Conservation (phyloP, 352 stramenopile genomes). For the Phytophthora europaea region DNA sequence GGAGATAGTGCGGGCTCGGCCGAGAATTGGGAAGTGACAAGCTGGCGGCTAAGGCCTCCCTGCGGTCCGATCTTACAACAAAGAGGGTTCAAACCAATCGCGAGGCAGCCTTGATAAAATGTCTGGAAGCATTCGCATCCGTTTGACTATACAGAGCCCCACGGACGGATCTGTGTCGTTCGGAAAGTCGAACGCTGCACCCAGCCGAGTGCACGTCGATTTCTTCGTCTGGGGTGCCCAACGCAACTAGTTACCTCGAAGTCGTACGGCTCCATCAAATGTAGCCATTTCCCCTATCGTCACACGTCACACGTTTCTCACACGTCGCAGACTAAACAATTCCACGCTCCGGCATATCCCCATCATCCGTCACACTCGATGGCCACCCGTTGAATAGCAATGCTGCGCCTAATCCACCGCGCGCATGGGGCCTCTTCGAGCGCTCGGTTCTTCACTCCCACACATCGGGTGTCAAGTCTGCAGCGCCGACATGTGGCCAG, state of each 20-base stretch:
- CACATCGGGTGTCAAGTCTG: background rate
- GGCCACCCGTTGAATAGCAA: slow-evolving; percentile 8
- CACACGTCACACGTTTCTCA: background rate
- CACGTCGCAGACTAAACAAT: slow-evolving; percentile 4
- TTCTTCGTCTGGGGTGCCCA: too few species aligned
- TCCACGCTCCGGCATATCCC: slow-evolving; percentile 11
- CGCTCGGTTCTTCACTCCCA: slow-evolving; percentile 7
- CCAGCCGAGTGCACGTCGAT: too few species aligned
- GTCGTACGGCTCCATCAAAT: background rate
- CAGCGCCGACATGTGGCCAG: slow-evolving; percentile 14
- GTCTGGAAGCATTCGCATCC: too few species aligned
- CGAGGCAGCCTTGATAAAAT: too few species aligned
- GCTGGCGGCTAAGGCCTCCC: too few species aligned
- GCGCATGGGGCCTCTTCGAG: slow-evolving; percentile 6
- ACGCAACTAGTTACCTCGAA: too few species aligned
- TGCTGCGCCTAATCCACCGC: slow-evolving; percentile 21
- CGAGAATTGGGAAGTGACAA: background rate
- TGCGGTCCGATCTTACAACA: too few species aligned
- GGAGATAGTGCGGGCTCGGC: background rate
- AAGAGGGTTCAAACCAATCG: too few species aligned
- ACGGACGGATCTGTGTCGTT: too few species aligned
- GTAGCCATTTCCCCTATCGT: background rate
- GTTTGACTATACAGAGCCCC: too few species aligned
- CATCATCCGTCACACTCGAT: slow-evolving; percentile 14
- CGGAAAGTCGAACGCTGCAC: too few species aligned